Base-by-base conservation (phyloP, 2,329 filamentous ascomycete genomes). In the Talaromyces funiculosus region DNA sequence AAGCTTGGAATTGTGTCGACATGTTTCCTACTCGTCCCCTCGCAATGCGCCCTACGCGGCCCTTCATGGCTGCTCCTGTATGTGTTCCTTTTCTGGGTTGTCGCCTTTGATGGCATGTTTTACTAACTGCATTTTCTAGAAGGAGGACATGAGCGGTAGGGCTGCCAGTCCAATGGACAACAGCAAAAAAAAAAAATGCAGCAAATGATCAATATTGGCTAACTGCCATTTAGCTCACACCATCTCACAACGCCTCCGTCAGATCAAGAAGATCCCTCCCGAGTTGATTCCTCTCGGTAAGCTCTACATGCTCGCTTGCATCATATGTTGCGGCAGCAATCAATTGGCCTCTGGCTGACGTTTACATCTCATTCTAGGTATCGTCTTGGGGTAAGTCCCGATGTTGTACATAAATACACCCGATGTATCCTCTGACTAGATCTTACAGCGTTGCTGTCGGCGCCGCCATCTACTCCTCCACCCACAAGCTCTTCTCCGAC, bases 221-320 rank as follows among this genome's bases (percentile, higher is more conserved):
- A 63, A 73, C 65, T 53, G 24, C 54, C 64, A n/a, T 69, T 45
- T 61, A 99, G 94, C 91, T 75, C 94, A 97, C 82, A 97, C 93
- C 71, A 86, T 97, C 78, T 96, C 93, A 67, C 94, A 97, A 83
- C 90, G 93, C 76, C 83, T 99, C 71, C 90, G 92, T 76, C 88
- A 86, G 75, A 83, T 97, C 73, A 92, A 89, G 84, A 87, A 87
- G 80, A 89, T 97, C 73, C 94, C 94, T 68, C 86, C 91, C 69
- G 94, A 99, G 84, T 84, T 99, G 84, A 86, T 92, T 69, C 94
- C 94, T 73, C 88, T 99, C 70, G 92, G 92, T 96, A 87, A 77
- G 86, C 80, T 54, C 20, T 38, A 35, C 47, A 33, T 20, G 26
- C n/a, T 49, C n/a, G 26, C 45, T 49, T 35, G n/a, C 43, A 51